phyloP scores from a whole-genome alignment of 2,329 filamentous ascomycete genomes.

The Ceratocystis cacaofunesta region DNA sequence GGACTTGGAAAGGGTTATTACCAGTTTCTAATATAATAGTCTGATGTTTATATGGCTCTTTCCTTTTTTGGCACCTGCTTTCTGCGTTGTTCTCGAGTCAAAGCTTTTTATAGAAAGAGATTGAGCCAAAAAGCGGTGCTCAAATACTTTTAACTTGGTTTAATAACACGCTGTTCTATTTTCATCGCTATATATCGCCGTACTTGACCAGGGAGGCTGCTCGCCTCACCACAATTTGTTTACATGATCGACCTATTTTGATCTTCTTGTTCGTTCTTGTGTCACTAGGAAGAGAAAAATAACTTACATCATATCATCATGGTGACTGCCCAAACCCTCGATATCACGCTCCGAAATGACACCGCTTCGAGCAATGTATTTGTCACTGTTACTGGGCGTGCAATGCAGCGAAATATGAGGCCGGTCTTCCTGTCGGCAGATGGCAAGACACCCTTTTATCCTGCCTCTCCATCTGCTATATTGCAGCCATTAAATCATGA shows the following conservation, averaged over 20 bases:
- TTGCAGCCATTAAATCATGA: constrained; percentile 39
- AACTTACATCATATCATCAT: constrained; percentile 21
- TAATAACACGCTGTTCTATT: constrained; percentile 17
- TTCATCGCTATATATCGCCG: constrained; percentile 8
- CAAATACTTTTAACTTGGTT: neutral
- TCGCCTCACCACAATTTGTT: constrained; percentile 23
- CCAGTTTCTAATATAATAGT: neutral
- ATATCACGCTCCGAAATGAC: constrained; percentile 50
- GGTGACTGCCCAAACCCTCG: constrained; percentile 27
- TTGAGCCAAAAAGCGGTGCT: neutral
- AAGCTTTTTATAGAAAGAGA: neutral
- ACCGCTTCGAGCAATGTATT: constrained; percentile 44
- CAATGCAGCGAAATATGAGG: constrained; percentile 42
- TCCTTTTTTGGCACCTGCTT: neutral
- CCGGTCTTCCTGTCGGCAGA: constrained; percentile 51
- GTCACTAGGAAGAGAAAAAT: neutral
- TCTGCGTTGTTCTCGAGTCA: neutral
- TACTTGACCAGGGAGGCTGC: neutral
- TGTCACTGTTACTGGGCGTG: constrained; percentile 54
- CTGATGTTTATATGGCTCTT: neutral
- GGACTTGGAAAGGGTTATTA: neutral
- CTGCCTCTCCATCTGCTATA: constrained; percentile 38
- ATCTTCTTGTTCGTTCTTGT: too few relatives aligned
- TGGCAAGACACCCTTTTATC: constrained; percentile 50
- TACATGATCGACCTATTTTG: constrained; percentile 21